Conservation (phyloP, 495 filamentous ascomycete species). For the Penicillium crystallinum region DNA sequence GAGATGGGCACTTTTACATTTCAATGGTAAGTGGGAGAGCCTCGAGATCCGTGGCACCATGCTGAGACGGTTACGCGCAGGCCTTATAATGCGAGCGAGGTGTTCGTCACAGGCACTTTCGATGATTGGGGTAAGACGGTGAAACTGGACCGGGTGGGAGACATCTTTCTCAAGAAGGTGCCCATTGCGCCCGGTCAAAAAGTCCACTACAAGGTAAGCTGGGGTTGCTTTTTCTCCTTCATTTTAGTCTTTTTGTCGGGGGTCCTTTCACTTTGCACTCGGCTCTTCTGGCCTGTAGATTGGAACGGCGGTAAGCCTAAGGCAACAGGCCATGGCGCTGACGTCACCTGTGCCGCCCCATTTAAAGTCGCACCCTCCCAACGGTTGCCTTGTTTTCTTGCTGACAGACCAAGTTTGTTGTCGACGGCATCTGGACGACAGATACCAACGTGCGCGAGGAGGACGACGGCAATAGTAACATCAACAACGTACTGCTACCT, state of each 20-base stretch:
- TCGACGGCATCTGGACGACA: slow-evolving; percentile 80
- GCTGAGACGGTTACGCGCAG: slow-evolving; percentile 45
- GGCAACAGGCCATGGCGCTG: slow-evolving; percentile 15
- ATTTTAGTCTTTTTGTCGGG: too few species aligned
- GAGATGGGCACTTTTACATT: slow-evolving; percentile 41
- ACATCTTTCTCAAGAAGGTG: slow-evolving; percentile 72
- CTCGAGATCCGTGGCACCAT: slow-evolving; percentile 16
- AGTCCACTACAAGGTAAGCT: slow-evolving; percentile 74
- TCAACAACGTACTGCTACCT: slow-evolving; percentile 83
- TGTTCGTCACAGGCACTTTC: slow-evolving; percentile 93
- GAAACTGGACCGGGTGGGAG: slow-evolving; percentile 67
- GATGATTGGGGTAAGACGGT: slow-evolving; percentile 87
- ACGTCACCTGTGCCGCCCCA: slow-evolving; percentile 24
- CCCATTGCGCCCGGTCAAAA: slow-evolving; percentile 60
- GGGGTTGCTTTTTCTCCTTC: slow-evolving; percentile 2
- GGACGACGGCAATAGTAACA: slow-evolving; percentile 67
- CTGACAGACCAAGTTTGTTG: slow-evolving; percentile 66
- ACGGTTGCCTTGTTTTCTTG: neutral
- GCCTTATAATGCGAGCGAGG: slow-evolving; percentile 72
- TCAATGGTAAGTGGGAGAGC: slow-evolving; percentile 35
- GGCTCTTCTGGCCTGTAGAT: slow-evolving; percentile 1
- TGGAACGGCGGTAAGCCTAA: slow-evolving; percentile 19
- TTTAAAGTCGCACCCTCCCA: slow-evolving; percentile 8
- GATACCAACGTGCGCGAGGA: slow-evolving; percentile 75
- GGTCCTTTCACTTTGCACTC: slow-evolving; percentile 1